Base-by-base conservation (phyloP, 352 stramenopile genomes). In the Globisporangium nagaii region DNA sequence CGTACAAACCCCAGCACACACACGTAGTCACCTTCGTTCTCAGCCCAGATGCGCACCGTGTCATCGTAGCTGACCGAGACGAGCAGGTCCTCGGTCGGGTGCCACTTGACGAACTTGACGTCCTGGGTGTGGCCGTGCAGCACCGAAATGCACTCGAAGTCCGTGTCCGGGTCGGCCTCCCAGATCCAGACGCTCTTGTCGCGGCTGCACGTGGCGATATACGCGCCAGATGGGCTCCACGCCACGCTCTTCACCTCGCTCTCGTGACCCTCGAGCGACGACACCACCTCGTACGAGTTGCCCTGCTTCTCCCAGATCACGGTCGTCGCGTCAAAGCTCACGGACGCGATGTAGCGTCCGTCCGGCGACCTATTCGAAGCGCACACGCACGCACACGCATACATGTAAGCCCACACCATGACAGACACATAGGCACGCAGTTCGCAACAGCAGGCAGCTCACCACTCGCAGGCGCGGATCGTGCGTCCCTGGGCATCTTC, bases 101-200 rank as follows among this genome's bases (percentile, higher is more conserved):
- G 90, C 85, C 97, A 99, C 37, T 67, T 70, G 48, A 99, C 80
- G 53, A 84, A 96, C 73, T 99, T 99, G 45, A 99, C 91, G 73
- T 99, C 96, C 57, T 96, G 93, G 51, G 89, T 88, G 72, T 99
- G 96, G 27, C 90, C 95, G 60, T 98, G 90, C 15, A 99, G 75
- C 37, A 99, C 96, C 10, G 92, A 95, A 27, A 98, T 76, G 70
- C 96, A 99, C 79, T 99, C 97, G 71, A 98, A 99, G 60, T 98
- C 95, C 37, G 86, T 95, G 43, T 96, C 91, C 1, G 88, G 75
- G 15, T 96, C 86, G 25, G 78, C 96, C 65, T 99, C 96, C 96
- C 96, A 99, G 65, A 99, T 93, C 96, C 96, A 99, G 44, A 99
- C 87, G 61, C 86, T 98, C 71, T 99, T 99, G 75, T 99, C 96